These are phyloP conservation scores for Pythium chondricola DNA, from an alignment of 352 stramenopile genomes.

Conservation along the genomic window DNA sequence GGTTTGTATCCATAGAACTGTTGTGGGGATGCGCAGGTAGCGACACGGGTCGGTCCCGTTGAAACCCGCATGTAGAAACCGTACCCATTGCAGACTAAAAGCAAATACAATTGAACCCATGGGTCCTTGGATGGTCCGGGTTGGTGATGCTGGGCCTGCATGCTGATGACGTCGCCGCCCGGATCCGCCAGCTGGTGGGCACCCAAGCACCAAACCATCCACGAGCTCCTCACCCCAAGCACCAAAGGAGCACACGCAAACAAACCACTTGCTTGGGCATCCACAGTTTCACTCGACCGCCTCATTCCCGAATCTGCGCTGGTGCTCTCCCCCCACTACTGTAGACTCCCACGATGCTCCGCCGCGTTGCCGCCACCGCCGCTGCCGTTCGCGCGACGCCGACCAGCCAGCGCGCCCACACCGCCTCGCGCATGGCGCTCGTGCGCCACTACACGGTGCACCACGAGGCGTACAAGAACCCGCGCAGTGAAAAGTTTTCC, in stretches of 20 bases:
- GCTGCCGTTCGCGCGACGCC: not conserved
- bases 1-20: no score
- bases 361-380: constrained; percentile 7
- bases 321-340: not conserved
- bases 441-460: constrained; percentile 20
- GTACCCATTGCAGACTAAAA: no score
- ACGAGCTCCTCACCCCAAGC: not conserved
- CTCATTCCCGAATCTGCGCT: constrained; percentile 18
- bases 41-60: no score
- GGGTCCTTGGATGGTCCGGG: no score
- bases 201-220: not conserved
- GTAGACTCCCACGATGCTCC: constrained; percentile 8
- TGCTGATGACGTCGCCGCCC: no score
- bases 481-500: constrained; percentile 76
- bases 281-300: no score
- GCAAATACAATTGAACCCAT: no score
- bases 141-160: no score
- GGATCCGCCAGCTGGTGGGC: not conserved
- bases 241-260: not conserved
- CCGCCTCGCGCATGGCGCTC: no score
- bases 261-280: no score
- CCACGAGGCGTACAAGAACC: constrained; percentile 65
- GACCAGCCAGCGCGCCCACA: not conserved
- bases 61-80: no score
- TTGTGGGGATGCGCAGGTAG: no score